Conservation (phyloP, 352 stramenopile genomes). For the Phytophthora constricta region DNA sequence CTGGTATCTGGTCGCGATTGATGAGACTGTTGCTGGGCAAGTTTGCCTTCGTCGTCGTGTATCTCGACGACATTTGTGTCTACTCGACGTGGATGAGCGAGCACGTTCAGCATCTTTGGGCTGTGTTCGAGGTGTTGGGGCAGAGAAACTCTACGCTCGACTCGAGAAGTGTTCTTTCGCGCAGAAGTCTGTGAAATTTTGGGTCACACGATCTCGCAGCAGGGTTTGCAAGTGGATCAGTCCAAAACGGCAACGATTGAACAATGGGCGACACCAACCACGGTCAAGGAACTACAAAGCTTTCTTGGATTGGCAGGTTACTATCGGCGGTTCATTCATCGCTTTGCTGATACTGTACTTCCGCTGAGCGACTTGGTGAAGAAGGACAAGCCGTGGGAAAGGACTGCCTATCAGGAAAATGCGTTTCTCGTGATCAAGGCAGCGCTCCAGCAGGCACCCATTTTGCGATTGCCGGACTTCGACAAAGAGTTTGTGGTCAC, state of each 20-base stretch:
- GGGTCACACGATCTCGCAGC: constrained; percentile 26
- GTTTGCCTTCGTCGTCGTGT: constrained; percentile 41
- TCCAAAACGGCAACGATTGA: constrained; percentile 35
- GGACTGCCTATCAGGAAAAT: constrained; percentile 12
- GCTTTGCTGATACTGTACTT: constrained; percentile 22
- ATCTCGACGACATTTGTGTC: constrained; percentile 45
- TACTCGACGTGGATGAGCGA: constrained; percentile 21
- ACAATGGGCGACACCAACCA: constrained; percentile 9
- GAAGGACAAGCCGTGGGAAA: constrained; percentile 12
- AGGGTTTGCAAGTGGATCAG: constrained; percentile 21
- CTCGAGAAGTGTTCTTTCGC: constrained; percentile 35
- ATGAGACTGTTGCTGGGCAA: constrained; percentile 44
- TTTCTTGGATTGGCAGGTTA: constrained; percentile 40
- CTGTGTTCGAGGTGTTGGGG: constrained; percentile 32
- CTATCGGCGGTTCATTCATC: constrained; percentile 37
- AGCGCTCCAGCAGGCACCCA: constrained; percentile 28
- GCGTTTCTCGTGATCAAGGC: constrained; percentile 27
- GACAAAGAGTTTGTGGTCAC: constrained; percentile 33
- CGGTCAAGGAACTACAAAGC: constrained; percentile 26
- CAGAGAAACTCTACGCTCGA: constrained; percentile 29
- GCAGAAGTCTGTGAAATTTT: constrained; percentile 26
- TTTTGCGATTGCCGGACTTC: constrained; percentile 31
- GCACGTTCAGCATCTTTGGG: constrained; percentile 27
- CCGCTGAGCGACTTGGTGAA: constrained; percentile 33
- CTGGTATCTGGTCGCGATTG: constrained; percentile 40